Conservation (phyloP, 805 yeast genomes). For the Starmerella bacillaris region DNA sequence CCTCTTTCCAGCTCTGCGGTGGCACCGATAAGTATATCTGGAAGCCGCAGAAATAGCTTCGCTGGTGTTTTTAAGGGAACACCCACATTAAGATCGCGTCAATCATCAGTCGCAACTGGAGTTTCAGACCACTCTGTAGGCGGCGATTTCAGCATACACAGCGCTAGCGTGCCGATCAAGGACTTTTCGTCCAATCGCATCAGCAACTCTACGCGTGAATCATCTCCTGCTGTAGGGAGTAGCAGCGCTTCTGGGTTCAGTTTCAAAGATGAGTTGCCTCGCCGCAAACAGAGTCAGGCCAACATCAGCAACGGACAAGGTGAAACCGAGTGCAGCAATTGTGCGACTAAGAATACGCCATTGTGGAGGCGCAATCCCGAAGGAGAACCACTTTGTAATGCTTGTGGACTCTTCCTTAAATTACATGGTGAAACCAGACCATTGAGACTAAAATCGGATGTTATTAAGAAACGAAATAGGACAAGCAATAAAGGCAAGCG, state of each 20-base stretch:
- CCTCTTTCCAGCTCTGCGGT: constrained; percentile 6
- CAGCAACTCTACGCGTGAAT: constrained; percentile 1
- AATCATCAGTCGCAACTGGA: constrained; percentile 3
- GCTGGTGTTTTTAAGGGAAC: constrained; percentile 14
- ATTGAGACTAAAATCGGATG: constrained; percentile 79
- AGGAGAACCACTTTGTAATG: constrained; percentile 89
- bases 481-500: constrained; percentile 8
- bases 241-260: constrained; percentile 1
- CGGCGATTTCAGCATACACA: not conserved
- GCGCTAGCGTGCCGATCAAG: not conserved
- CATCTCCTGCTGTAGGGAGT: not conserved
- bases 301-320: not conserved
- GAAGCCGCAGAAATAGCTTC: constrained; percentile 7
- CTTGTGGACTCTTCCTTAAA: constrained; percentile 85
- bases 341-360: constrained; percentile 85
- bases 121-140: constrained; percentile 5
- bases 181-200: not conserved
- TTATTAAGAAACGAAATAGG: constrained; percentile 81
- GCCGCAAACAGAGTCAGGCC: not conserved
- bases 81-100: constrained; percentile 11
- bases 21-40: constrained; percentile 10
- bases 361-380: constrained; percentile 88
- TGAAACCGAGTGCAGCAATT: constrained; percentile 49
- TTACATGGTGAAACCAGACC: constrained; percentile 93
- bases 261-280: constrained; percentile 1